Evolutionary conservation across 352 stramenopile species (phyloP), one percentile per base, ranked within the genome.

Genomic region (Aphanomyces invadans): DNA sequence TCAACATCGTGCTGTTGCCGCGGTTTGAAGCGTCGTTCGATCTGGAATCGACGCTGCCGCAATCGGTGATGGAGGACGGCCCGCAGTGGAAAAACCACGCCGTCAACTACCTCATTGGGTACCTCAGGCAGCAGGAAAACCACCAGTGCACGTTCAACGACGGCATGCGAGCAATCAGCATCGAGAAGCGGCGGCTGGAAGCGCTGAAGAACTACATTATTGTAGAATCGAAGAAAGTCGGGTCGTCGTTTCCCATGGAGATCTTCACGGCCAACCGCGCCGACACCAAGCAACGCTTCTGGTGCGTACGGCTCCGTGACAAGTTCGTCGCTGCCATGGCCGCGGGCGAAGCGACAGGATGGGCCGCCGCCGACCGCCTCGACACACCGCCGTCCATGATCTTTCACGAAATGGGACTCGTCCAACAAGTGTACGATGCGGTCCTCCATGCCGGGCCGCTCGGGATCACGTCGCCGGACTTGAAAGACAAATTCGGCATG

Each of bases 181-280:
- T 25, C 15, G 32, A 64, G 23, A 64, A 64, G 36, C 25, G 31
- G 4, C 45, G 46, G 55, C 55, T 64, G 1, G 55, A 64, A 49
- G 55, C 55, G n/a, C 19, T 64, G 19, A 64, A 64, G 36, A 64
- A 64, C 39, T 29, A 64, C 33, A 64, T 64, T 38, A 64, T 64
- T 17, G 19, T n/a, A 32, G 55, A 64, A 52, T 26, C 31, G 33
- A 45, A 64, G 55, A 19, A 28, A 2, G 17, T 21, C 19, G 36
- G 17, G 9, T 51, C 55, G 25, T 33, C 55, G 12, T 64, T 64
- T 21, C 55, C 55, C 9, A 46, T 64, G 17, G 55, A 64, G 29
- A 64, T 64, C 55, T 64, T 64, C 25, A 51, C 55, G 10, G 55
- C 55, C 2, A 23, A 51, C 29, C 19, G 55, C 10, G 25, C 55